Base-by-base conservation (phyloP, 768 basidiomycete species). In the Hericium erinaceus region DNA sequence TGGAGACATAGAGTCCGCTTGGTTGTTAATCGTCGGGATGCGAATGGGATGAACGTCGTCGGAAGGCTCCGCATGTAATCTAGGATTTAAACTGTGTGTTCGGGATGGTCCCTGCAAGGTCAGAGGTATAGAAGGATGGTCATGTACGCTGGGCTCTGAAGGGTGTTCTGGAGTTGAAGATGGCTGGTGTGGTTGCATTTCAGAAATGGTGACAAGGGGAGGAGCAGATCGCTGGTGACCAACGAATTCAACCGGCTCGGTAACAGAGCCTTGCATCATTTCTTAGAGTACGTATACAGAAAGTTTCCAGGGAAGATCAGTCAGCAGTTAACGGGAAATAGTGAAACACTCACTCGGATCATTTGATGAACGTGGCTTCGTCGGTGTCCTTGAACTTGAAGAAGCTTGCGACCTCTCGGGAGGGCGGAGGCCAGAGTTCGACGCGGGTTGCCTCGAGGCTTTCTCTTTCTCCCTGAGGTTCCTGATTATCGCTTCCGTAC, bases 401-500 rank as follows among this genome's bases (percentile, higher is more conserved):
- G 49, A n/a, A 55, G 58, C 59, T 54, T 54, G 56, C 48, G 26
- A 40, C 62, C 58, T 60, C 38, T 54, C 37, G 55, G 60, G 55
- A 12, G 60, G 50, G 53, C 67, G 66, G 50, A 71, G 60, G 58
- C 68, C 65, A 48, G 67, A 60, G 56, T 67, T 67, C 15, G 72
- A 70, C 4, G 68, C 54, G 9, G 69, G 62, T 18, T 71, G 61
- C 28, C 65, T 66, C 55, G 69, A 62, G 16, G 66, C 57, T 38
- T 64, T 67, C 57, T 70, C 69, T 46, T 64, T 66, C 39, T 67
- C 68, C 38, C 66, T 65, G 53, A 68, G 64, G 22, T 64, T 63
- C 48, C 65, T 67, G 48, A 67, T 59, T 44, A 71, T 52, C 39
- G 77, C 65, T 64, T 81, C 82, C 48, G 69, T 68, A 68, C 76